A percentile compares a stretch with the other conserved stretches of the same genome.
phyloP scores from a whole-genome alignment of 2,329 filamentous ascomycete genomes.

The Hymenoscyphus occultus region DNA sequence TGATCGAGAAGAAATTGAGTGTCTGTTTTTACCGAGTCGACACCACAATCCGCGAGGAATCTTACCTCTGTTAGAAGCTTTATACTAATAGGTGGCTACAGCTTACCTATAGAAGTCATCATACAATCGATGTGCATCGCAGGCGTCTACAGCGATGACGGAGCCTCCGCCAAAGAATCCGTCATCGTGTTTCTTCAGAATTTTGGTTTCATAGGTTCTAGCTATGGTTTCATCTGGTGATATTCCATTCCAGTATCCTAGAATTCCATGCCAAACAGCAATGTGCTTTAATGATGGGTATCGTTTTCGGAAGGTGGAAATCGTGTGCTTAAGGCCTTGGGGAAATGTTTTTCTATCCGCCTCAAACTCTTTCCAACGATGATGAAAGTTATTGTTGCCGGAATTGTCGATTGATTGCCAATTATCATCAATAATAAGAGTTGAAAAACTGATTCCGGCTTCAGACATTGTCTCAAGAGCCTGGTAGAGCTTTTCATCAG shows the following conservation, averaged over 20 bases:
- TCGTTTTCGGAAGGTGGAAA: slow-evolving; percentile 6
- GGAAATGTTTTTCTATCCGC: slow-evolving; percentile 17
- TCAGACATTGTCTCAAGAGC: slow-evolving; percentile 13
- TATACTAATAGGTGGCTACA: background rate
- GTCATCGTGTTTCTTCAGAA: slow-evolving; percentile 15
- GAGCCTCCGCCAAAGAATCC: slow-evolving; percentile 18
- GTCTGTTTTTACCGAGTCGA: slow-evolving; percentile 19
- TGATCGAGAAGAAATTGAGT: slow-evolving; percentile 19
- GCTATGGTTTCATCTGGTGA: slow-evolving; percentile 14
- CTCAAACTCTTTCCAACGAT: slow-evolving; percentile 19
- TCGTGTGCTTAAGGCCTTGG: slow-evolving; percentile 14
- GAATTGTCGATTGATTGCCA: slow-evolving; percentile 19
- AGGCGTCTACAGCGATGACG: slow-evolving; percentile 14
- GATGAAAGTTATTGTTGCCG: slow-evolving; percentile 17
- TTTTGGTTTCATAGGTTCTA: slow-evolving; percentile 15
- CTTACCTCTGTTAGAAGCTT: slow-evolving; percentile 8
- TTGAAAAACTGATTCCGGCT: slow-evolving; percentile 17
- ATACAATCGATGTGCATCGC: slow-evolving; percentile 16
- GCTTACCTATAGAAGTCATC: slow-evolving; percentile 22
- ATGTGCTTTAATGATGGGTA: slow-evolving; percentile 20
- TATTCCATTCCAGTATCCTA: slow-evolving; percentile 23
- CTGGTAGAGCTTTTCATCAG: slow-evolving; percentile 11
- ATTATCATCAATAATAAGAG: slow-evolving; percentile 23
- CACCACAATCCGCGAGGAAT: slow-evolving; percentile 16
- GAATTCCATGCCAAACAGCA: slow-evolving; percentile 23